Percentiles rank a stretch among this genome's conserved stretches.
Evolutionary conservation across 208 protist genomes (phyloP).

Genomic region (Wallacemonas sp.): DNA sequence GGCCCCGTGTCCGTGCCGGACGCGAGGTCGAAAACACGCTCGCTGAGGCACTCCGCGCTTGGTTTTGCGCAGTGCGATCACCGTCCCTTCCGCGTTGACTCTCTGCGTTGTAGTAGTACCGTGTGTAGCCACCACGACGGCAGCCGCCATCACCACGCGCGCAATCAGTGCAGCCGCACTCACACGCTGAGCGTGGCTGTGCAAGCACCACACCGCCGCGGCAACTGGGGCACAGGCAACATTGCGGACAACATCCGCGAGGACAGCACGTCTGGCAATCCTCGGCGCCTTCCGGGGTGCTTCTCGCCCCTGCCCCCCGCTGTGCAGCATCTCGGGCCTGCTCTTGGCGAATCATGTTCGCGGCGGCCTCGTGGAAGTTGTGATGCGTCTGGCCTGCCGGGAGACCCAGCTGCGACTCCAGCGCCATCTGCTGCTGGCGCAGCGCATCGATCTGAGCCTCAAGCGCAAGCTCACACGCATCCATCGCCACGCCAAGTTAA

Average conservation of each 20-base stretch:
- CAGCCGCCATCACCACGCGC: neutral
- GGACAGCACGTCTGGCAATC: constrained; percentile 4
- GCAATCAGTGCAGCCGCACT: constrained; percentile 1
- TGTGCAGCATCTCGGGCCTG: too few species aligned
- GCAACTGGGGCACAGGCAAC: neutral
- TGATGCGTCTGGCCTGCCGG: neutral
- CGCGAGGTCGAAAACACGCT: too few species aligned
- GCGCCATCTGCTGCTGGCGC: neutral
- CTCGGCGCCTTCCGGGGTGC: neutral
- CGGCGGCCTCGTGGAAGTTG: constrained; percentile 2
- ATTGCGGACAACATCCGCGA: neutral
- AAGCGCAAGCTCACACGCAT: neutral
- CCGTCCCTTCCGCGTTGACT: constrained; percentile 1
- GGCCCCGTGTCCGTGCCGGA: too few species aligned
- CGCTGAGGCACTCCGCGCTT: too few species aligned
- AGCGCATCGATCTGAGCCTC: constrained; percentile 7
- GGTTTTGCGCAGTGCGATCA: too few species aligned
- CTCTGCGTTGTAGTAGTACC: constrained; percentile 8
- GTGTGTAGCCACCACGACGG: constrained; percentile 3
- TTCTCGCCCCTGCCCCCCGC: neutral
- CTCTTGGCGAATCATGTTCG: neutral
- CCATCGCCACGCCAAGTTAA: neutral
- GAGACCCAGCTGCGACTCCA: neutral
- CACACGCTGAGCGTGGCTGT: neutral
- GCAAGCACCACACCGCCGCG: neutral